Percentiles rank a stretch among this genome's conserved stretches.
Evolutionary conservation across 345 rosid species (phyloP).

Genomic region (Populus euphratica): DNA sequence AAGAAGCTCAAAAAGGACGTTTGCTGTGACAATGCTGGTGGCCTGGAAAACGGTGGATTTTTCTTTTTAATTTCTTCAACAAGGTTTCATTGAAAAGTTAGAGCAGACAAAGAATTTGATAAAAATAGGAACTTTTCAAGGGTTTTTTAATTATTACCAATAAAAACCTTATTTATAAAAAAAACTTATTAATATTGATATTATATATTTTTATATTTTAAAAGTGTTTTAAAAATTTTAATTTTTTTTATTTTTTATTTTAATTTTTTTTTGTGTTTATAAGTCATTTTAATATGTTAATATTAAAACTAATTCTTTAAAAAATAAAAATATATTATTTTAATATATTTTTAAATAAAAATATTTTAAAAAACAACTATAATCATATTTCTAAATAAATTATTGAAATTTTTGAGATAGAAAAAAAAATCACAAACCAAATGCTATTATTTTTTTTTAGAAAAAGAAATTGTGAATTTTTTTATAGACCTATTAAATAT

Average conservation of each 20-base stretch:
- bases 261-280: no score
- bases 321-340: no score
- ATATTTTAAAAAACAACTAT: no score
- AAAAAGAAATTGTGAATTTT: neutral
- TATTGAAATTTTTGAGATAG: neutral
- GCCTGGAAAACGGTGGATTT: constrained; percentile 14
- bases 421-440: neutral
- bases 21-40: constrained; percentile 23
- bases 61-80: neutral
- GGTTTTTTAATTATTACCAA: neutral
- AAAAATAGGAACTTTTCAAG: neutral
- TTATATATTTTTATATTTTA: no score
- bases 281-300: no score
- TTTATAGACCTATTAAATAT: no score
- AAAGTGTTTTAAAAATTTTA: no score
- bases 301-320: no score
- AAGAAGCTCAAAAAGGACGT: constrained; percentile 5
- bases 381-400: no score
- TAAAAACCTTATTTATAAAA: neutral
- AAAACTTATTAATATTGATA: neutral
- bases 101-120: constrained; percentile 16
- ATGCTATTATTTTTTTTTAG: neutral
- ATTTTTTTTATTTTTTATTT: no score
- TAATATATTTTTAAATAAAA: no score
- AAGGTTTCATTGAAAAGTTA: constrained; percentile 7